Base-by-base conservation (phyloP, 2,329 filamentous ascomycete species). In the Ophiocordyceps australis region DNA sequence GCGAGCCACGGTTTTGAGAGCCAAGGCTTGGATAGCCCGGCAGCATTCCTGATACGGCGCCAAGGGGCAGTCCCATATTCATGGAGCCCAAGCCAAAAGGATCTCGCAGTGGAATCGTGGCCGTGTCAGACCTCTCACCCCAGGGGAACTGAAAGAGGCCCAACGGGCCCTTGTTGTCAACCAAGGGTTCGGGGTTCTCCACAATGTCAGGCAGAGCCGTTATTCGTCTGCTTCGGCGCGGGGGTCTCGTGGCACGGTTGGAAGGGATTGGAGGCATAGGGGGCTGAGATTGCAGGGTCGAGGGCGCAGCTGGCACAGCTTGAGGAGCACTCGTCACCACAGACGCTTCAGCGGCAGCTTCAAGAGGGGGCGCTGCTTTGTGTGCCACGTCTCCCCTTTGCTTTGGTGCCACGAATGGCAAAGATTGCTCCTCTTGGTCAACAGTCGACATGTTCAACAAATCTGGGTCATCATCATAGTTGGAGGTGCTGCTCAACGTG, bases 111-210 rank as follows among this genome's bases (percentile, higher is more conserved):
- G 20, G 14, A 30, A 15, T 42, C 16, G 46, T 60, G 8, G 60
- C 59, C 27, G 55, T 57, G 42, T 73, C 67, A 13, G 68, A 74
- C 36, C 49, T 62, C 46, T 74, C 68, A 10, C 70, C 70, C 65
- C 67, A 74, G 3, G 70, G 66, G 35, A 74, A 74, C 36, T 71
- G 65, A 49, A 72, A 75, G 37, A 74, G 65, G 5, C 68, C 70
- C 12, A 74, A 54, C 9, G 66, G 72, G 9, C 57, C 65, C 22
- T 59, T 55, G 44, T 63, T 66, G 40, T 70, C 52, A 5, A 60
- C 59, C 5, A 74, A 49, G 19, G 67, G 68, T 38, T 64, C 49
- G 4, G 70, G 70, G 33, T 57, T 70, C 41, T 74, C 70, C 18
- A 71, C 39, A 31, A 74, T 74, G 39, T 74, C 70, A 10, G 70